Evolutionary conservation across 805 yeast species (phyloP).

Genomic region (Hanseniaspora lachancei): DNA sequence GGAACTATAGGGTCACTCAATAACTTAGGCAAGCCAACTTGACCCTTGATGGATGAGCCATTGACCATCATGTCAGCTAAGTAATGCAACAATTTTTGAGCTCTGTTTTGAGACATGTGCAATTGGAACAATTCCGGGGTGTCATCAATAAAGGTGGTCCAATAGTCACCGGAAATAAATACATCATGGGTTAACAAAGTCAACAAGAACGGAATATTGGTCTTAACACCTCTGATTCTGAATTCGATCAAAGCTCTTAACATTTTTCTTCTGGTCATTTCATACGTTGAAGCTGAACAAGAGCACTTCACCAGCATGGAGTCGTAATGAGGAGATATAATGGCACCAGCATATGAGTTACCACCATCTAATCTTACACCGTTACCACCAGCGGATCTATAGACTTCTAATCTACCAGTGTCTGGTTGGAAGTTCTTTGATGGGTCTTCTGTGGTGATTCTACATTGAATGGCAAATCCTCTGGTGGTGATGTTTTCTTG

Average conservation of each 20-base stretch:
- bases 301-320: slow-evolving; percentile 96
- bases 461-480: slow-evolving; percentile 97
- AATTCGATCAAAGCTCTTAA: slow-evolving; percentile 91
- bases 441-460: slow-evolving; percentile 98
- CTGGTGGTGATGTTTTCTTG: slow-evolving; percentile 92
- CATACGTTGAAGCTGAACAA: slow-evolving; percentile 93
- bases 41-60: slow-evolving; percentile 93
- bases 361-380: slow-evolving; percentile 99
- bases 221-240: slow-evolving; percentile 97
- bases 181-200: slow-evolving; percentile 84
- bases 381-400: slow-evolving; percentile 97
- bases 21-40: slow-evolving; percentile 81
- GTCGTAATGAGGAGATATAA: slow-evolving; percentile 93
- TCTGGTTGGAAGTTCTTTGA: slow-evolving; percentile 94
- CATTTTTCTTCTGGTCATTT: slow-evolving; percentile 96
- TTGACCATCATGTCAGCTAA: slow-evolving; percentile 89
- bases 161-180: slow-evolving; percentile 73
- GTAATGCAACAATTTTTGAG: slow-evolving; percentile 81
- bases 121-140: slow-evolving; percentile 91
- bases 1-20: slow-evolving; percentile 67
- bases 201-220: slow-evolving; percentile 90
- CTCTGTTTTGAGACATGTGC: slow-evolving; percentile 92
- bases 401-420: slow-evolving; percentile 95
- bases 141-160: slow-evolving; percentile 98
- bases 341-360: slow-evolving; percentile 93